Evolutionary conservation across 2,329 filamentous ascomycete genomes (phyloP).

Genomic region (Phaeosphaeriaceae sp.): DNA sequence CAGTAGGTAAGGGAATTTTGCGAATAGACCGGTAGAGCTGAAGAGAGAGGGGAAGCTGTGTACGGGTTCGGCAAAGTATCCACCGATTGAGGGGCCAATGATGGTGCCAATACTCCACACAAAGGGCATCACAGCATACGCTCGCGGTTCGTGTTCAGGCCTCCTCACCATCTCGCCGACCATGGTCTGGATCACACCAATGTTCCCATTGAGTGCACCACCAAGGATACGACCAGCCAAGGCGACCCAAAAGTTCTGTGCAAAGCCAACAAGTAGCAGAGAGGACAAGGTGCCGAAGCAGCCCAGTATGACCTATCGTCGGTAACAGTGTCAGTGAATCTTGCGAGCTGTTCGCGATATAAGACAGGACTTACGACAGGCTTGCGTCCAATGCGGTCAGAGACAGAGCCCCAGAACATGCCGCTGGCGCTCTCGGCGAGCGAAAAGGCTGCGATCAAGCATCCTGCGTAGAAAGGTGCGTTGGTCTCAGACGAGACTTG

Average conservation of each 20-base stretch:
- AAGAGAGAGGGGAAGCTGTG: constrained; percentile 76
- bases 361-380: constrained; percentile 33
- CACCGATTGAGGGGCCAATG: constrained; percentile 83
- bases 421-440: constrained; percentile 85
- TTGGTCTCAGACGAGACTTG: constrained; percentile 45
- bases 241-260: constrained; percentile 83
- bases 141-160: constrained; percentile 84
- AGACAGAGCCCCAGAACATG: constrained; percentile 62
- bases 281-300: constrained; percentile 83
- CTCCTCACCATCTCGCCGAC: constrained; percentile 85
- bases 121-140: constrained; percentile 92
- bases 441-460: constrained; percentile 89
- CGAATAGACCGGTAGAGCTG: constrained; percentile 72
- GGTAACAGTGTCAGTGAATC: background rate
- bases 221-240: constrained; percentile 77
- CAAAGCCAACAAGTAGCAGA: constrained; percentile 82
- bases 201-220: constrained; percentile 87
- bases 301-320: constrained; percentile 38
- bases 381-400: constrained; percentile 50
- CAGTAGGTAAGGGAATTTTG: constrained; percentile 82
- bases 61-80: constrained; percentile 81
- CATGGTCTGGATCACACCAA: constrained; percentile 78
- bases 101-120: constrained; percentile 93
- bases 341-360: background rate
- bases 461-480: constrained; percentile 84